phyloP scores from a whole-genome alignment of 352 stramenopile genomes.

The Phytophthora parvispora region DNA sequence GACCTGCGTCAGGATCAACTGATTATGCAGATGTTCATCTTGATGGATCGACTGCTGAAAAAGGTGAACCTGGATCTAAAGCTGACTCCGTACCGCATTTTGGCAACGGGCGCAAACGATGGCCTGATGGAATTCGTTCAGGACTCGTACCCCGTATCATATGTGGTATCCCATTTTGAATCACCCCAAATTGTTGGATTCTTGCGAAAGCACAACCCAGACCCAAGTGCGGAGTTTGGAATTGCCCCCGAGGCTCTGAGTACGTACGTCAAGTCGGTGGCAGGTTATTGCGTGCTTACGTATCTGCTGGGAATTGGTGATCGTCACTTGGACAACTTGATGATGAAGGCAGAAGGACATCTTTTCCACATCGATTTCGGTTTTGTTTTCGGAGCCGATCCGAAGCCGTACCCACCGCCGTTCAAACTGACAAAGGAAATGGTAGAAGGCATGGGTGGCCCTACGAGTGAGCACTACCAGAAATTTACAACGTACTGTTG shows the following conservation, averaged over 20 bases:
- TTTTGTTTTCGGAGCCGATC: constrained; percentile 99
- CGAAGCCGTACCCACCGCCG: constrained; percentile 98
- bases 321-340: constrained; percentile 99
- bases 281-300: constrained; percentile 99
- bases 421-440: constrained; percentile 99
- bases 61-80: constrained; percentile 99
- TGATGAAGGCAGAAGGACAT: constrained; percentile 97
- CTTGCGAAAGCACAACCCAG: constrained; percentile 87
- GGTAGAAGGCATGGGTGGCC: constrained; percentile 97
- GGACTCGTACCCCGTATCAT: constrained; percentile 96
- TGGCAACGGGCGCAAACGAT: constrained; percentile 90
- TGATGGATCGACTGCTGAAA: constrained; percentile 99
- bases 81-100: constrained; percentile 97
- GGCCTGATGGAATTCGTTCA: constrained; percentile 99
- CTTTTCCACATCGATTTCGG: constrained; percentile 99
- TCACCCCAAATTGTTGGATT: constrained; percentile 94
- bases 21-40: constrained; percentile 99
- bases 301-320: constrained; percentile 99
- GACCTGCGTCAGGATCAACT: constrained; percentile 99
- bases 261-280: constrained; percentile 98
- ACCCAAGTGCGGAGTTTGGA: constrained; percentile 86
- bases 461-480: constrained; percentile 92
- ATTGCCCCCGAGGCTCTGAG: constrained; percentile 94
- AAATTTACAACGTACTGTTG: constrained; percentile 96
- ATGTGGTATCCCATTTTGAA: constrained; percentile 96